Evolutionary conservation across 345 rosid genomes (phyloP).

Genomic region (Murraya koenigii): DNA sequence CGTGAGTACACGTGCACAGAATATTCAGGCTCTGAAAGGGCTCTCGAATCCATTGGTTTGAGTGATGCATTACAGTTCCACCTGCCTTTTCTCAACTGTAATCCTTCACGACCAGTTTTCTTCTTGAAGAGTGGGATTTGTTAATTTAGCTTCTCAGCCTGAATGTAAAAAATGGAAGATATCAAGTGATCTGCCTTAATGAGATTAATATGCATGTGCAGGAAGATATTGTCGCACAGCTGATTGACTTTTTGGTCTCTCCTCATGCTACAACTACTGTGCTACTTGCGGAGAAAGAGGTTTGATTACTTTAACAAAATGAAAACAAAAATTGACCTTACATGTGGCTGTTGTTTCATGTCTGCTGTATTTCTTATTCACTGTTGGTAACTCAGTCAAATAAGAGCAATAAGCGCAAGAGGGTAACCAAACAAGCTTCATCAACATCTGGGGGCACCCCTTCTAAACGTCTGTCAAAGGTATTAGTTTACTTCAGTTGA

Average conservation of each 20-base stretch:
- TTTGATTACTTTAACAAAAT: not conserved
- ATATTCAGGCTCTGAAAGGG: not conserved
- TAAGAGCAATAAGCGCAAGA: constrained; percentile 70
- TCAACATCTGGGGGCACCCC: constrained; percentile 44
- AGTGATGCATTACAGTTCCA: not conserved
- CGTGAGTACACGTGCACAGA: not conserved
- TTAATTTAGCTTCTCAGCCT: not conserved
- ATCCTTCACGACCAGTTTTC: not conserved
- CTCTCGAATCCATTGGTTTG: not conserved
- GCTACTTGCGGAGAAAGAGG: constrained; percentile 68
- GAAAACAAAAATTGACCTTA: not conserved
- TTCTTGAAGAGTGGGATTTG: not conserved
- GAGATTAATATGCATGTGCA: constrained; percentile 28
- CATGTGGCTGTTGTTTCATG: not conserved
- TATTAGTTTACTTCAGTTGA: constrained; percentile 23
- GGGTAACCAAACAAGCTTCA: constrained; percentile 47
- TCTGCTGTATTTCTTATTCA: not conserved
- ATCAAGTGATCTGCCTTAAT: not conserved
- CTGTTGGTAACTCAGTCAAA: constrained; percentile 42
- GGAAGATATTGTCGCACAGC: constrained; percentile 75
- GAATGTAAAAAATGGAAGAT: not conserved
- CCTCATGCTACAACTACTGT: constrained; percentile 70
- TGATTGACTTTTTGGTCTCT: constrained; percentile 77
- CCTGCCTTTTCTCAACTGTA: not conserved
- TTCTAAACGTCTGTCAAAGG: constrained; percentile 64